Percentiles rank a stretch among this genome's conserved stretches.
Conservation (phyloP, 805 yeast species). For the Pichia rugopelliculosa region DNA sequence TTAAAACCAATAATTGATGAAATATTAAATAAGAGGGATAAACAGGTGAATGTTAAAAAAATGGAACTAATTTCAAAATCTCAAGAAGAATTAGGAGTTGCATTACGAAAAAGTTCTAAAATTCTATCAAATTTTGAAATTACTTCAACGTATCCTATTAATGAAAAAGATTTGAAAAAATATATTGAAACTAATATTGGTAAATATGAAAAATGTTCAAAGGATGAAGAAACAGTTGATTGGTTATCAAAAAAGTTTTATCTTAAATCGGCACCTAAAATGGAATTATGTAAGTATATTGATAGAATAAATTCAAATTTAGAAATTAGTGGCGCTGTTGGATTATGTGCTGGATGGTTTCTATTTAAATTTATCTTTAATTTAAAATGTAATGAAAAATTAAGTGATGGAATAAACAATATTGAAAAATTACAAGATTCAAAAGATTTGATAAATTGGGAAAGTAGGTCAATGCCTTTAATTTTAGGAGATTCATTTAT, state of each 20-base stretch:
- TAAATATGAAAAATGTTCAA: slow-evolving; percentile 10
- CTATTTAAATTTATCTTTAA: slow-evolving; percentile 26
- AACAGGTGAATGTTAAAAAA: not conserved
- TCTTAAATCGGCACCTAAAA: slow-evolving; percentile 25
- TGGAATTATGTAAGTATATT: slow-evolving; percentile 23
- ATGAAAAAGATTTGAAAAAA: slow-evolving; percentile 7
- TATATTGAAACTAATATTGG: slow-evolving; percentile 8
- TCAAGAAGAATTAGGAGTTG: slow-evolving; percentile 25
- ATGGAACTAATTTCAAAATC: slow-evolving; percentile 14
- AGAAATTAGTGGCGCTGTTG: slow-evolving; percentile 26
- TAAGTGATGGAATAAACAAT: slow-evolving; percentile 11
- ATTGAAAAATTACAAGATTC: not conserved
- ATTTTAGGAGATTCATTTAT: slow-evolving; percentile 2
- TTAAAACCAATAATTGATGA: not conserved
- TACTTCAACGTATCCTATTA: not conserved
- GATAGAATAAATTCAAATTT: slow-evolving; percentile 27
- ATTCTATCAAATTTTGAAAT: slow-evolving; percentile 24
- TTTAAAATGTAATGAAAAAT: slow-evolving; percentile 13
- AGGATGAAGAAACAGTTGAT: slow-evolving; percentile 4
- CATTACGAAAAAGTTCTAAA: slow-evolving; percentile 20
- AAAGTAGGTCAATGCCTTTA: slow-evolving; percentile 6
- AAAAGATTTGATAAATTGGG: slow-evolving; percentile 1
- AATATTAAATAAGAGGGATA: not conserved
- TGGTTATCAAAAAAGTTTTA: slow-evolving; percentile 25
- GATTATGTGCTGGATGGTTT: slow-evolving; percentile 27